Evolutionary conservation across 208 protist genomes (phyloP).

Genomic region (Leishmania tropica): DNA sequence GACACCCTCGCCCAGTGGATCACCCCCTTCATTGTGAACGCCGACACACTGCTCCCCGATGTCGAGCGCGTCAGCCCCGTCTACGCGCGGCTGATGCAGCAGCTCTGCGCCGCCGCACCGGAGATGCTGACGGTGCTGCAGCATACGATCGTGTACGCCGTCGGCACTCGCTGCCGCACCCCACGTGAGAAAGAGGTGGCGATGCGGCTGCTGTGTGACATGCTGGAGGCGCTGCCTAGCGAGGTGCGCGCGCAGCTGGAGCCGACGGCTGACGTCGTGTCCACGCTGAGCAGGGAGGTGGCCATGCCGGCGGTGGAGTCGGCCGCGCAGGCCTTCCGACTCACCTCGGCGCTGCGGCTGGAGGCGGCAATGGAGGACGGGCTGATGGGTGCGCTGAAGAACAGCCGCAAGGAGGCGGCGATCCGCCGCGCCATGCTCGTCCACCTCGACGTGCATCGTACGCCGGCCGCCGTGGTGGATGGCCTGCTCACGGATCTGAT

Average conservation of each 20-base stretch:
- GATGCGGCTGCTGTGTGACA: slow-evolving; percentile 55
- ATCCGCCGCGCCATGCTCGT: slow-evolving; percentile 75
- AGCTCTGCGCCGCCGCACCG: slow-evolving; percentile 26
- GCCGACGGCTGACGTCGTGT: slow-evolving; percentile 31
- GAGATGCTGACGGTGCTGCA: slow-evolving; percentile 41
- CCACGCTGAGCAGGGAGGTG: slow-evolving; percentile 67
- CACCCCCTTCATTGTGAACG: slow-evolving; percentile 76
- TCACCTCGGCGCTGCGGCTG: slow-evolving; percentile 48
- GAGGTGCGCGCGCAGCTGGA: slow-evolving; percentile 4
- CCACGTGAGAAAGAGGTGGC: slow-evolving; percentile 74
- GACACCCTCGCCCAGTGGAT: slow-evolving; percentile 68
- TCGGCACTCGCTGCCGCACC: slow-evolving; percentile 69
- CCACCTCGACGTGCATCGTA: slow-evolving; percentile 43
- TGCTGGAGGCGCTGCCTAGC: slow-evolving; percentile 42
- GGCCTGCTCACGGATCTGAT: slow-evolving; percentile 55
- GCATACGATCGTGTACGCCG: slow-evolving; percentile 43
- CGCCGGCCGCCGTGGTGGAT: slow-evolving; percentile 37
- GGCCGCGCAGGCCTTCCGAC: slow-evolving; percentile 58
- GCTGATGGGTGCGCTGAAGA: slow-evolving; percentile 54
- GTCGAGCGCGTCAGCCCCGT: slow-evolving; percentile 46
- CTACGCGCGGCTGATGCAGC: slow-evolving; percentile 53
- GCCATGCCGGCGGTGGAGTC: slow-evolving; percentile 62
- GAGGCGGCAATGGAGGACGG: slow-evolving; percentile 56
- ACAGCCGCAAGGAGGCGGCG: slow-evolving; percentile 51
- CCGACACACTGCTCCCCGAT: slow-evolving; percentile 51